Evolutionary conservation across 371 early-diverging fungal genomes (phyloP).

Genomic region (Gilbertella persicaria): DNA sequence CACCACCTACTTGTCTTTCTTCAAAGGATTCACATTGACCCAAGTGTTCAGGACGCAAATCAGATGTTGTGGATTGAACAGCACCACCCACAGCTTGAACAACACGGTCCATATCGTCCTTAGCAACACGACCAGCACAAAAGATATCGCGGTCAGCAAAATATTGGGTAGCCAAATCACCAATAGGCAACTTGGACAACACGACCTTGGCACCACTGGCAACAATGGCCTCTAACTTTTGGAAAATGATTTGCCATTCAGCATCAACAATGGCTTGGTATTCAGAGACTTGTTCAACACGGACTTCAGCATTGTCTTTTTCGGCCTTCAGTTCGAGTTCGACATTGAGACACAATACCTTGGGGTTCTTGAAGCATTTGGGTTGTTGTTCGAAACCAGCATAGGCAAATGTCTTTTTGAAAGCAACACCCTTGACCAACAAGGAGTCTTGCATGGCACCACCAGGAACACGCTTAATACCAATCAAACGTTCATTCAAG

Average conservation of each 20-base stretch:
- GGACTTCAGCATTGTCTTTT: constrained; percentile 99
- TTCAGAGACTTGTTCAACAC: constrained; percentile 95
- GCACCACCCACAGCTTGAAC: constrained; percentile 96
- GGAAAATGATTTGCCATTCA: constrained; percentile 99
- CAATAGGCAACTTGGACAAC: constrained; percentile 98
- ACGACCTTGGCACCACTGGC: constrained; percentile 99
- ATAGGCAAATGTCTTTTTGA: constrained; percentile 99
- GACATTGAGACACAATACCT: constrained; percentile 95
- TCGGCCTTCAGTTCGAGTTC: constrained; percentile 99
- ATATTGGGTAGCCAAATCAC: constrained; percentile 99
- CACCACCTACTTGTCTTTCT: constrained; percentile 98
- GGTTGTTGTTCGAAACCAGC: constrained; percentile 99
- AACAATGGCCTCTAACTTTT: constrained; percentile 98
- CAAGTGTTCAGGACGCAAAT: constrained; percentile 80
- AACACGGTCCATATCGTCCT: constrained; percentile 93
- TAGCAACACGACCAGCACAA: constrained; percentile 98
- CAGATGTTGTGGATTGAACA: constrained; percentile 90
- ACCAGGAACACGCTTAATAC: constrained; percentile 98
- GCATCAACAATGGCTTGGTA: constrained; percentile 99
- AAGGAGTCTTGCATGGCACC: constrained; percentile 99
- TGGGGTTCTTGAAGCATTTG: constrained; percentile 94
- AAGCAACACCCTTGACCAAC: constrained; percentile 97
- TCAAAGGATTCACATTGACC: constrained; percentile 95
- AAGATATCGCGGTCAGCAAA: constrained; percentile 99
- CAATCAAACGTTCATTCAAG: constrained; percentile 94